A percentile compares a stretch with the other conserved stretches of the same genome.
Evolutionary conservation across 179 eudicot species (phyloP).

Genomic region (Drosera spatulata): DNA sequence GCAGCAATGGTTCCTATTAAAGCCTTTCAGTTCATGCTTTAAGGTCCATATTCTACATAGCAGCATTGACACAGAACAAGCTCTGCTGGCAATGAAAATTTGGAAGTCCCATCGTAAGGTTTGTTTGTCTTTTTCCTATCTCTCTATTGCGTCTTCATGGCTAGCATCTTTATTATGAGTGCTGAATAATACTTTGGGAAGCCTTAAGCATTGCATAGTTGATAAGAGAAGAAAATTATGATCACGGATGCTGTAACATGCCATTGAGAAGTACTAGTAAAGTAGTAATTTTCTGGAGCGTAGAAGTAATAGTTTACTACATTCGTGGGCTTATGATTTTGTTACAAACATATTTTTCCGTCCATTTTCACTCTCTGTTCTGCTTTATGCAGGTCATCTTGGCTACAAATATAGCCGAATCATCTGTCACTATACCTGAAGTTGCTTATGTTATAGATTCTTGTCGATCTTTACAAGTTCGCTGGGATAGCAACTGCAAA

Average conservation of each 20-base stretch:
- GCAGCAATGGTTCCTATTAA: conserved; percentile 73
- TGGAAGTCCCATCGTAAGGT: conserved; percentile 86
- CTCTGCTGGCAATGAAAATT: conserved; percentile 80
- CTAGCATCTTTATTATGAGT: no score
- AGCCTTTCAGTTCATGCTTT: conserved; percentile 44
- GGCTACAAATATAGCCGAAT: conserved; percentile 96
- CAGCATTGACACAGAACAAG: conserved; percentile 80
- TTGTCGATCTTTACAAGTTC: conserved; percentile 86
- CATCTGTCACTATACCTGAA: conserved; percentile 95
- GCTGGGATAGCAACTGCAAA: conserved; percentile 61
- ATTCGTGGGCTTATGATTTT: no score
- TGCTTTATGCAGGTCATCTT: conserved; percentile 59
- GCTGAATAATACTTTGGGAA: no score
- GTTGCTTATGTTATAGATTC: conserved; percentile 95
- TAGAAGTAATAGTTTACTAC: no score
- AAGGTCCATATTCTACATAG: conserved; percentile 87
- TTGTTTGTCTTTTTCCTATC: conserved; percentile 5
- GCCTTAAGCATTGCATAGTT: no score
- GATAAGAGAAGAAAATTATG: no score
- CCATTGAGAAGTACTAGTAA: no score
- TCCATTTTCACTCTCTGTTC: background rate
- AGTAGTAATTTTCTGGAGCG: no score
- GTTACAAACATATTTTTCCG: background rate
- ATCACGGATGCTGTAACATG: no score
- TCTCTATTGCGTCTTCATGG: background rate